Evolutionary conservation across 768 basidiomycete species (phyloP).

Genomic region (Terana coerulea): DNA sequence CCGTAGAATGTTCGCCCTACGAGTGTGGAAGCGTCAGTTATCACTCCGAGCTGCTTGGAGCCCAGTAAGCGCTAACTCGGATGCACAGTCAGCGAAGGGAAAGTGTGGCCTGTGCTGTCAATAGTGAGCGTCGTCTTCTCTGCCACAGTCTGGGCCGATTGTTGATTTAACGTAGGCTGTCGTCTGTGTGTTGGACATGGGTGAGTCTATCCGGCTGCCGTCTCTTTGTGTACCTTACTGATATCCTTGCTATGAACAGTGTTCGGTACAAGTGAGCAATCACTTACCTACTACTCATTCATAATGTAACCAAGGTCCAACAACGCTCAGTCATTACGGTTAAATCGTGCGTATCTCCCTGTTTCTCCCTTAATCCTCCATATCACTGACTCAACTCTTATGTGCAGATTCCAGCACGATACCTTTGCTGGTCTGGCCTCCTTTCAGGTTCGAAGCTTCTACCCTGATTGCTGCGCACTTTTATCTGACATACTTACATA

Average conservation of each 20-base stretch:
- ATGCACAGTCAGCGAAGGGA: conserved; percentile 42
- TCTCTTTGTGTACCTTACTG: too few species aligned
- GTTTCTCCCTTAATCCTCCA: not conserved
- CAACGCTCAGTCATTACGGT: not conserved
- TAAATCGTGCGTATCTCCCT: not conserved
- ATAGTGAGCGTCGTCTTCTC: conserved; percentile 38
- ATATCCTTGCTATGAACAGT: too few species aligned
- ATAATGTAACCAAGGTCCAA: too few species aligned
- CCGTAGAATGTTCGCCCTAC: conserved; percentile 43
- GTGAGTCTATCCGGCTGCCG: not conserved
- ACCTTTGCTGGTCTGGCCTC: conserved; percentile 33
- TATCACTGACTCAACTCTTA: not conserved
- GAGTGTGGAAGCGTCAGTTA: conserved; percentile 47
- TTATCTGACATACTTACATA: conserved; percentile 18
- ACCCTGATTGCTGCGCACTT: not conserved
- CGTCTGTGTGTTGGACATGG: not conserved
- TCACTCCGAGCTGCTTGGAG: not conserved
- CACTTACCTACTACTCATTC: too few species aligned
- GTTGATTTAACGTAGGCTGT: not conserved
- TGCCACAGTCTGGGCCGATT: not conserved
- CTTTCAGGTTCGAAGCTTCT: conserved; percentile 32
- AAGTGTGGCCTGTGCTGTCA: conserved; percentile 36
- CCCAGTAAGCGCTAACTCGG: not conserved
- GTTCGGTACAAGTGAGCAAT: too few species aligned
- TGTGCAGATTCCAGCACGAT: conserved; percentile 14